Evolutionary conservation across 2,329 filamentous ascomycete genomes (phyloP).

Genomic region (Taxawa tesnikishii): DNA sequence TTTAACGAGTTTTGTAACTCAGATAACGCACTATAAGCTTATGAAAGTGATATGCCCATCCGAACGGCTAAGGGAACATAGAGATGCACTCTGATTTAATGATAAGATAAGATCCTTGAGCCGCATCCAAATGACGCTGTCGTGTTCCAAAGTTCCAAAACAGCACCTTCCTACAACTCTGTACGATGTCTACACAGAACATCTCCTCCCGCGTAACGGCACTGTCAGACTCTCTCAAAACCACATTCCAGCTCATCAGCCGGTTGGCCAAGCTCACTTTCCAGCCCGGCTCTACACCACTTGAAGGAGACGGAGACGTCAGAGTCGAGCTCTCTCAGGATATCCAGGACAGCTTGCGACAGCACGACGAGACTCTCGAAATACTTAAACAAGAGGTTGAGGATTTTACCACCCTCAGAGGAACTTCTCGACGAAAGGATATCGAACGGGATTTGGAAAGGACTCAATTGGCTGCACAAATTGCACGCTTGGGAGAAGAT

Average conservation of each 20-base stretch:
- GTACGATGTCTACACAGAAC: conserved; percentile 8
- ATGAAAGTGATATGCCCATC: too few species aligned
- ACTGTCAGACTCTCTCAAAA: conserved; percentile 41
- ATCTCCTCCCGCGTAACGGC: conserved; percentile 37
- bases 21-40: too few species aligned
- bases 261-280: conserved; percentile 47
- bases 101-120: too few species aligned
- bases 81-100: too few species aligned
- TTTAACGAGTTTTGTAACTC: too few species aligned
- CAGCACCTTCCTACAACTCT: too few species aligned
- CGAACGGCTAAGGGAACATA: too few species aligned
- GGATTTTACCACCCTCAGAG: conserved; percentile 44
- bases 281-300: conserved; percentile 48
- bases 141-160: too few species aligned
- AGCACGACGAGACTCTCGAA: conserved; percentile 74
- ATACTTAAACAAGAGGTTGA: conserved; percentile 65
- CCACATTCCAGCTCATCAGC: conserved; percentile 42
- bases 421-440: conserved; percentile 26
- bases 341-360: conserved; percentile 65
- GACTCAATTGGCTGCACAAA: conserved; percentile 52
- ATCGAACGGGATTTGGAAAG: conserved; percentile 50
- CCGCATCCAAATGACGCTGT: too few species aligned
- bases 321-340: conserved; percentile 66
- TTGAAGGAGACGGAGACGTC: conserved; percentile 42
- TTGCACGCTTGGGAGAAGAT: conserved; percentile 56